Percentiles rank a stretch among this genome's conserved stretches.
These are phyloP conservation scores for Dichomitus squalens DNA, from an alignment of 1,284 basidiomycete species.

Conservation along the genomic window DNA sequence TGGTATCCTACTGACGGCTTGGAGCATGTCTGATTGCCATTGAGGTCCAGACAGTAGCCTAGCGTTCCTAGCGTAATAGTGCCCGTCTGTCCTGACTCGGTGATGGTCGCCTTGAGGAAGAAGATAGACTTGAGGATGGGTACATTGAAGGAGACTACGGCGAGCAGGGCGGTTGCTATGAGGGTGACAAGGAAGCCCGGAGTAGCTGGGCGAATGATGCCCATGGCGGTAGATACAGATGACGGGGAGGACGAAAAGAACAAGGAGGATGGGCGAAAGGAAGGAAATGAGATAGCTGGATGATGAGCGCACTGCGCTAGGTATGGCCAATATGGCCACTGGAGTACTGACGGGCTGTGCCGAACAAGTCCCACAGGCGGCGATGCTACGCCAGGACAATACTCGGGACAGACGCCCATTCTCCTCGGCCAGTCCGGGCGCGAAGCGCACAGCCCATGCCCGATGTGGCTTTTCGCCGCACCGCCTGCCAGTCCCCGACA, in stretches of 20 bases:
- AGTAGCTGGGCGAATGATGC: conserved; percentile 73
- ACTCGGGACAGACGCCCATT: too few relatives aligned
- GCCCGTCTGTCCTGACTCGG: conserved; percentile 52
- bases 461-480: too few relatives aligned
- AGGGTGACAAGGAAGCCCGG: conserved; percentile 84
- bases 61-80: conserved; percentile 81
- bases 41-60: conserved; percentile 75
- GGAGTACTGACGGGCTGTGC: conserved; percentile 19
- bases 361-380: not conserved
- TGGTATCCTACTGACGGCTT: conserved; percentile 81
- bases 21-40: conserved; percentile 67
- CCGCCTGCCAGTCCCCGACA: too few relatives aligned
- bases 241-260: not conserved
- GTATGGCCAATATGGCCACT: not conserved
- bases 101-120: conserved; percentile 78
- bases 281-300: conserved; percentile 7
- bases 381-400: too few relatives aligned
- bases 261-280: not conserved
- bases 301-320: not conserved
- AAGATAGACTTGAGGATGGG: conserved; percentile 83
- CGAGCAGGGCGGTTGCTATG: conserved; percentile 72
- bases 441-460: too few relatives aligned
- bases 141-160: conserved; percentile 84
- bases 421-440: too few relatives aligned
- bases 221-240: conserved; percentile 42